These are phyloP conservation scores for Solanum pennellii DNA, from an alignment of 257 asterid genomes.

Conservation along the genomic window DNA sequence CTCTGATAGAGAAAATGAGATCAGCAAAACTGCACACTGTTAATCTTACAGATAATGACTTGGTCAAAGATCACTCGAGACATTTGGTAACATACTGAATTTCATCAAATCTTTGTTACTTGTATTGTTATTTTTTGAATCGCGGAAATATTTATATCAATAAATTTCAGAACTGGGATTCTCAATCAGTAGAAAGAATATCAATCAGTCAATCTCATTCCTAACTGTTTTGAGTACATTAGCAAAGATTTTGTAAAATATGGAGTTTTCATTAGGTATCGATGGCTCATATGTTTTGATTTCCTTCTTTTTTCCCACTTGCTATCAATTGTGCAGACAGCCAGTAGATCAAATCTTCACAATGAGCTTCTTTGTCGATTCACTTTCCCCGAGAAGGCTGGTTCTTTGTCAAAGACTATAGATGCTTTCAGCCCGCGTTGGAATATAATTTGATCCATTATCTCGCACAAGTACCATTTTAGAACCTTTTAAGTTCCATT, in stretches of 20 bases:
- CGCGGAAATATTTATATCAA: not conserved
- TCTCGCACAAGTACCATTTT: slow-evolving; percentile 54
- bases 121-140: not conserved
- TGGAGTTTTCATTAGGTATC: not conserved
- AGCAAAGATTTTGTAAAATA: not conserved
- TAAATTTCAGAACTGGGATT: not conserved
- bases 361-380: slow-evolving; percentile 86
- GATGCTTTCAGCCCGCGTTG: slow-evolving; percentile 80
- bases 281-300: not conserved
- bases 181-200: not conserved
- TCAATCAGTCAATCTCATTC: not conserved
- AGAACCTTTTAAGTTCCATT: not conserved
- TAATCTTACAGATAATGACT: slow-evolving; percentile 62
- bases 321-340: slow-evolving; percentile 40
- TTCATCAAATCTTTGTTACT: not conserved
- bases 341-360: slow-evolving; percentile 63
- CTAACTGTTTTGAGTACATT: not conserved
- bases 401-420: slow-evolving; percentile 69
- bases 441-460: slow-evolving; percentile 88
- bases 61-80: slow-evolving; percentile 83
- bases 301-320: not conserved
- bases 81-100: slow-evolving; percentile 47
- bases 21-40: slow-evolving; percentile 41
- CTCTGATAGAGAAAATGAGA: slow-evolving; percentile 44
- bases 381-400: slow-evolving; percentile 75